Evolutionary conservation across 2,329 filamentous ascomycete species (phyloP).

Genomic region (Neofusicoccum cordaticola): DNA sequence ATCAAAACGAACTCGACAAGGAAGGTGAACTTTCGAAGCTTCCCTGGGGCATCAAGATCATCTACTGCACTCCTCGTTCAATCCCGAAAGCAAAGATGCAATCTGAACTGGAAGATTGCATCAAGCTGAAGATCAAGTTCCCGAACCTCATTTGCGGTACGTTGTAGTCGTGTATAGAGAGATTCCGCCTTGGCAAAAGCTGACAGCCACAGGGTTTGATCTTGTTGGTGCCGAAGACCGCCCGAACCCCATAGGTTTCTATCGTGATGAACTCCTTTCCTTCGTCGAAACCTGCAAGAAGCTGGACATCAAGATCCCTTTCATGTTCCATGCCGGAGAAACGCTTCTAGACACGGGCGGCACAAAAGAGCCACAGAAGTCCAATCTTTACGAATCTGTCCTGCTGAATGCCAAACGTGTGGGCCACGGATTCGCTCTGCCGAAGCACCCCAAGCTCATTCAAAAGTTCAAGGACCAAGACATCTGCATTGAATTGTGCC

Average conservation of each 20-base stretch:
- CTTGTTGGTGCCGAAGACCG: slow-evolving; percentile 66
- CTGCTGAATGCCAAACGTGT: slow-evolving; percentile 66
- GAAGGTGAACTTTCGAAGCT: slow-evolving; percentile 46
- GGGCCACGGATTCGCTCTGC: slow-evolving; percentile 69
- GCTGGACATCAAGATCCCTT: slow-evolving; percentile 59
- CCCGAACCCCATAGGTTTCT: slow-evolving; percentile 57
- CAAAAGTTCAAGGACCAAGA: slow-evolving; percentile 56
- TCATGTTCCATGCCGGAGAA: slow-evolving; percentile 75
- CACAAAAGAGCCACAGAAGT: slow-evolving; percentile 55
- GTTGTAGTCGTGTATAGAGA: slow-evolving; percentile 20
- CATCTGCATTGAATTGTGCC: slow-evolving; percentile 72
- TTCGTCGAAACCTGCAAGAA: slow-evolving; percentile 55
- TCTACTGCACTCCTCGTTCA: slow-evolving; percentile 67
- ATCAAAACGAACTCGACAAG: slow-evolving; percentile 41
- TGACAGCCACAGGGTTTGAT: slow-evolving; percentile 57
- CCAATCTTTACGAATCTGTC: slow-evolving; percentile 67
- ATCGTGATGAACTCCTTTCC: slow-evolving; percentile 57
- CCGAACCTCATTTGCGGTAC: slow-evolving; percentile 62
- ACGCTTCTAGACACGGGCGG: slow-evolving; percentile 63
- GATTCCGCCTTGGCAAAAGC: neutral
- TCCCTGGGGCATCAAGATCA: slow-evolving; percentile 64
- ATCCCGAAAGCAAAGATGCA: slow-evolving; percentile 51
- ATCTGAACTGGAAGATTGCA: slow-evolving; percentile 58
- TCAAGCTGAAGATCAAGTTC: slow-evolving; percentile 57
- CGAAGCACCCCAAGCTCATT: slow-evolving; percentile 66